Percentiles rank a stretch among this genome's conserved stretches.
These are phyloP conservation scores for Boeremia lycopersici DNA, from an alignment of 2,329 filamentous ascomycete species.

Conservation along the genomic window DNA sequence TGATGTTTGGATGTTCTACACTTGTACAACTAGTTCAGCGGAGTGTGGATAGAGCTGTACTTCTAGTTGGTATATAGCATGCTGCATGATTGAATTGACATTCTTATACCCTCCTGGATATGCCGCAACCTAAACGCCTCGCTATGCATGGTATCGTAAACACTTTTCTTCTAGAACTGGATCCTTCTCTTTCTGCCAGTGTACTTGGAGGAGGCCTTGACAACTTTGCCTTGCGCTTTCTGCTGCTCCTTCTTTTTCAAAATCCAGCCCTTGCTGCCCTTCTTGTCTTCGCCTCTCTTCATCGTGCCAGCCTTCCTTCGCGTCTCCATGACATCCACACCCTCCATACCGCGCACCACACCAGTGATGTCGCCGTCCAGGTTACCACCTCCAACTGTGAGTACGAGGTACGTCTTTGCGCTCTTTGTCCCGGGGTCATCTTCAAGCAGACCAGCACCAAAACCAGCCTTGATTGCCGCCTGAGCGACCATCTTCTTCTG, in stretches of 20 bases:
- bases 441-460: constrained; percentile 91
- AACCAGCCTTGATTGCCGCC: constrained; percentile 91
- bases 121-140: constrained; percentile 39
- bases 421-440: constrained; percentile 98
- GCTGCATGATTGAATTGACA: constrained; percentile 45
- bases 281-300: constrained; percentile 66
- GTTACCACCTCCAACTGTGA: constrained; percentile 81
- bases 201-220: constrained; percentile 91
- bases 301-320: constrained; percentile 57
- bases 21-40: constrained; percentile 42
- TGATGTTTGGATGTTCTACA: constrained; percentile 33
- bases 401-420: constrained; percentile 91
- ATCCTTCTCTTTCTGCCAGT: constrained; percentile 85
- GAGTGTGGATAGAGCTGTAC: constrained; percentile 49
- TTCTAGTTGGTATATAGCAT: constrained; percentile 51
- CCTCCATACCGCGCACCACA: constrained; percentile 87
- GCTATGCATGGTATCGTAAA: constrained; percentile 42
- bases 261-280: constrained; percentile 86
- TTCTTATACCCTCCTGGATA: constrained; percentile 32
- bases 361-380: constrained; percentile 78
- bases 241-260: constrained; percentile 89
- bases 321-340: constrained; percentile 72
- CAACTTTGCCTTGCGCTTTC: constrained; percentile 91
- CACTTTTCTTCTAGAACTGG: constrained; percentile 65
- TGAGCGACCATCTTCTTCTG: constrained; percentile 91